Evolutionary conservation across 2,329 filamentous ascomycete species (phyloP).

Genomic region (Alternaria arbusti): DNA sequence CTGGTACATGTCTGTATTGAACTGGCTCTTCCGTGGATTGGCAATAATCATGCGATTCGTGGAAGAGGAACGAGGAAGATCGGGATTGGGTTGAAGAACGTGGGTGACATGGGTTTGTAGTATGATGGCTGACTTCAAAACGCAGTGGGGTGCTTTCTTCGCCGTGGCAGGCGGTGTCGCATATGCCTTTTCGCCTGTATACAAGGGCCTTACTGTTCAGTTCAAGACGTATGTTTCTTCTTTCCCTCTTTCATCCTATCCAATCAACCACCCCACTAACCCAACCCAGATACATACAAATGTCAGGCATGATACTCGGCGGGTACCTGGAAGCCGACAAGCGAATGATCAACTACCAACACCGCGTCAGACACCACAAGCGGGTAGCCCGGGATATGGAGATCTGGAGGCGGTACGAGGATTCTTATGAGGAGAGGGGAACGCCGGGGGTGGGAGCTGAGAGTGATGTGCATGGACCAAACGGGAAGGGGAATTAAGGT

Average conservation of each 20-base stretch:
- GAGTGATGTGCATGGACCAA: slow-evolving; percentile 29
- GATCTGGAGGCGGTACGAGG: slow-evolving; percentile 71
- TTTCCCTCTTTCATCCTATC: neutral
- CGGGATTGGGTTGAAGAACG: neutral
- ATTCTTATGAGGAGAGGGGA: slow-evolving; percentile 59
- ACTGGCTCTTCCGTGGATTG: no score
- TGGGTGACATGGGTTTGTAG: neutral
- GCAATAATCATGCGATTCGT: neutral
- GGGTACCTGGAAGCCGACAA: slow-evolving; percentile 78
- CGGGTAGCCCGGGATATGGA: slow-evolving; percentile 69
- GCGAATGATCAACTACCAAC: slow-evolving; percentile 71
- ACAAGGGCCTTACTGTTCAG: slow-evolving; percentile 60
- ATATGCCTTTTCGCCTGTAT: slow-evolving; percentile 71
- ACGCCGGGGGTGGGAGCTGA: slow-evolving; percentile 47
- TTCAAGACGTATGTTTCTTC: slow-evolving; percentile 39
- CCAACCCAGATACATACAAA: slow-evolving; percentile 73
- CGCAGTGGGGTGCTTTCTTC: slow-evolving; percentile 71
- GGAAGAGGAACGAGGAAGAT: no score
- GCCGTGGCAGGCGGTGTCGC: slow-evolving; percentile 68
- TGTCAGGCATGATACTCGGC: slow-evolving; percentile 84
- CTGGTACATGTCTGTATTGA: neutral
- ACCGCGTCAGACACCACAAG: slow-evolving; percentile 68
- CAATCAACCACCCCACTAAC: neutral
- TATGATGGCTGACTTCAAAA: neutral
- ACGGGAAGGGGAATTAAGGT: slow-evolving; percentile 1